A percentile compares a stretch with the other conserved stretches of the same genome.
Conservation (phyloP, 768 basidiomycete species). For the Lactarius psammicola region DNA sequence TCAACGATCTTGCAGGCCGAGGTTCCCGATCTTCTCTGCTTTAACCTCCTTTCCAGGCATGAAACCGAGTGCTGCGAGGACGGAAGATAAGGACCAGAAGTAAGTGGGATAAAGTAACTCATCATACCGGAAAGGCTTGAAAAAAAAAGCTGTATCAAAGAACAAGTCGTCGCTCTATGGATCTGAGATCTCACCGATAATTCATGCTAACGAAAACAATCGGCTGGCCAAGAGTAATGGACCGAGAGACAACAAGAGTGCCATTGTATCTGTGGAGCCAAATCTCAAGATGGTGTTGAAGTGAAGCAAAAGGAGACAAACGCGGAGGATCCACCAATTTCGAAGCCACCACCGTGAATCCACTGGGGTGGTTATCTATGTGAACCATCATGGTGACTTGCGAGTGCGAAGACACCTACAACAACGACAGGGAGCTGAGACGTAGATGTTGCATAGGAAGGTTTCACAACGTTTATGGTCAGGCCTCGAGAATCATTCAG, state of each 20-base stretch:
- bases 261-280: constrained; percentile 29
- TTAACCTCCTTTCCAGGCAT: constrained; percentile 51
- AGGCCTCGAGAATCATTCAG: constrained; percentile 26
- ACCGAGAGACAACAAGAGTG: constrained; percentile 28
- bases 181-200: constrained; percentile 29
- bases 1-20: constrained; percentile 67
- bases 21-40: constrained; percentile 53
- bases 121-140: constrained; percentile 25
- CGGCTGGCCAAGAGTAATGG: constrained; percentile 30
- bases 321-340: constrained; percentile 19
- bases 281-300: background rate
- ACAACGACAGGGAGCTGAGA: constrained; percentile 32
- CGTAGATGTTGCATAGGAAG: constrained; percentile 10
- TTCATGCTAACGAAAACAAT: constrained; percentile 34
- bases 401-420: constrained; percentile 17
- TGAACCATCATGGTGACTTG: background rate
- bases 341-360: constrained; percentile 32
- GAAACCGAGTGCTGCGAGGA: constrained; percentile 46
- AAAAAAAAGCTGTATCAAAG: background rate
- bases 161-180: too few species aligned
- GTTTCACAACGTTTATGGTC: constrained; percentile 32
- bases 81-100: background rate
- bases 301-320: background rate
- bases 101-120: background rate
- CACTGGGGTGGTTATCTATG: constrained; percentile 19